Evolutionary conservation across 805 yeast genomes (phyloP).

Genomic region (Candida pini): DNA sequence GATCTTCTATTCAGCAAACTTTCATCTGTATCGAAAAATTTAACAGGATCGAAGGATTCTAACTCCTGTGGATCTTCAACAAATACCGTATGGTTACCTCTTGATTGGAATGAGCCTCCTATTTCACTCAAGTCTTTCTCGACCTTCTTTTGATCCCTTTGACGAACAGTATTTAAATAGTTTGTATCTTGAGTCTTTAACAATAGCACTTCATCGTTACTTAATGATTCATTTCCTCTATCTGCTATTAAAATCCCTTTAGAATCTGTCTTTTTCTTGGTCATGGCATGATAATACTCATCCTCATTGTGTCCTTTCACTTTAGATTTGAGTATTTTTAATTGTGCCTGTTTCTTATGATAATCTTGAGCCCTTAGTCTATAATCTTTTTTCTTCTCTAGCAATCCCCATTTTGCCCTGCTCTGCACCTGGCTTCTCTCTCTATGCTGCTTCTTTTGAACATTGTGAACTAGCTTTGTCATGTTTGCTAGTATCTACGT

Average conservation of each 20-base stretch:
- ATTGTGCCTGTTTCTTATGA: slow-evolving; percentile 53
- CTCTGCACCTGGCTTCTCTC: slow-evolving; percentile 85
- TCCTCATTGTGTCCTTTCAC: slow-evolving; percentile 80
- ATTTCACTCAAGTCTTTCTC: slow-evolving; percentile 46
- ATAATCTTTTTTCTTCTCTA: slow-evolving; percentile 91
- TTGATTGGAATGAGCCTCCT: slow-evolving; percentile 44
- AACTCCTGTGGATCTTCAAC: slow-evolving; percentile 60
- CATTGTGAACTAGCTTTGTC: slow-evolving; percentile 81
- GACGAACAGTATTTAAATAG: slow-evolving; percentile 72
- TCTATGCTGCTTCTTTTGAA: slow-evolving; percentile 93
- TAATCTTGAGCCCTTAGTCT: slow-evolving; percentile 49
- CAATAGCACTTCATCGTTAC: slow-evolving; percentile 72
- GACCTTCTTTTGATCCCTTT: slow-evolving; percentile 61
- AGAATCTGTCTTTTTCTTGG: slow-evolving; percentile 57
- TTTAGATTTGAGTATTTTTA: slow-evolving; percentile 69
- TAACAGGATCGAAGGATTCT: slow-evolving; percentile 55
- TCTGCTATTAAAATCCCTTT: slow-evolving; percentile 65
- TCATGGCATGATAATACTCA: slow-evolving; percentile 96
- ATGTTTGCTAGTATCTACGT: too few species aligned
- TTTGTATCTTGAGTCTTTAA: slow-evolving; percentile 88
- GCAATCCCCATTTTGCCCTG: slow-evolving; percentile 71
- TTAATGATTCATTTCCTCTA: slow-evolving; percentile 54
- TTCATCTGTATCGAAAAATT: slow-evolving; percentile 65
- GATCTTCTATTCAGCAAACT: slow-evolving; percentile 58
- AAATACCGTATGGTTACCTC: slow-evolving; percentile 79